phyloP scores from a whole-genome alignment of 1,284 basidiomycete genomes.

The Phellopilus nigrolimitatus region DNA sequence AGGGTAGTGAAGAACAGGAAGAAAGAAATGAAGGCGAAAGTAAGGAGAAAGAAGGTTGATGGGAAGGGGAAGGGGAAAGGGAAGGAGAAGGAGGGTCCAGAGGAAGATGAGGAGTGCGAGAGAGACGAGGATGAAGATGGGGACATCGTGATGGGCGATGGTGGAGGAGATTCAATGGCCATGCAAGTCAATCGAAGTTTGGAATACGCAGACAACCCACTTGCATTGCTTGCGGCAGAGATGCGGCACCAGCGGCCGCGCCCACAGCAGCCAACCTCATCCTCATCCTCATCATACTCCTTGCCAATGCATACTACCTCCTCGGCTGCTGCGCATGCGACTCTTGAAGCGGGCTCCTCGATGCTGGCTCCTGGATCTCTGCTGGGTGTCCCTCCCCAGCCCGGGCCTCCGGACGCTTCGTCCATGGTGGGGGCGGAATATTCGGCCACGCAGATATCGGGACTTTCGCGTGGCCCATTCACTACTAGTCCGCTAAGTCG shows the following conservation, averaged over 20 bases:
- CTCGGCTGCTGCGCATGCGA: too few species aligned
- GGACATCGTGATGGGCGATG: neutral
- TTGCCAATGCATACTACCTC: too few species aligned
- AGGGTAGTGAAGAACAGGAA: neutral
- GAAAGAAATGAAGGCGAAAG: neutral
- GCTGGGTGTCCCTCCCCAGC: neutral
- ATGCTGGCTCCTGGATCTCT: neutral
- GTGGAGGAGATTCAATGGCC: too few species aligned
- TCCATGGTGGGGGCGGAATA: neutral
- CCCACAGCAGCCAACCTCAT: neutral
- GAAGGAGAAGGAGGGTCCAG: neutral
- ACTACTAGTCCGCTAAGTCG: neutral
- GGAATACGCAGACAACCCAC: conserved; percentile 3
- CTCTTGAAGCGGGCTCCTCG: too few species aligned
- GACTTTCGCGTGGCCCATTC: neutral
- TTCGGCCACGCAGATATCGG: neutral
- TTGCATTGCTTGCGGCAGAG: conserved; percentile 11
- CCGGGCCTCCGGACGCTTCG: neutral
- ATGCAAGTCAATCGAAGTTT: neutral
- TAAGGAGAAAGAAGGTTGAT: neutral
- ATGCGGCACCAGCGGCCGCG: neutral
- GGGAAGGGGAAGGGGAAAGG: conserved; percentile 1
- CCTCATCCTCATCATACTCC: neutral
- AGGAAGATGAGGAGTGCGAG: neutral
- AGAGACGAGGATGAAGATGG: neutral